phyloP scores from a whole-genome alignment of 352 stramenopile species.

The Phytophthora nicotianae region DNA sequence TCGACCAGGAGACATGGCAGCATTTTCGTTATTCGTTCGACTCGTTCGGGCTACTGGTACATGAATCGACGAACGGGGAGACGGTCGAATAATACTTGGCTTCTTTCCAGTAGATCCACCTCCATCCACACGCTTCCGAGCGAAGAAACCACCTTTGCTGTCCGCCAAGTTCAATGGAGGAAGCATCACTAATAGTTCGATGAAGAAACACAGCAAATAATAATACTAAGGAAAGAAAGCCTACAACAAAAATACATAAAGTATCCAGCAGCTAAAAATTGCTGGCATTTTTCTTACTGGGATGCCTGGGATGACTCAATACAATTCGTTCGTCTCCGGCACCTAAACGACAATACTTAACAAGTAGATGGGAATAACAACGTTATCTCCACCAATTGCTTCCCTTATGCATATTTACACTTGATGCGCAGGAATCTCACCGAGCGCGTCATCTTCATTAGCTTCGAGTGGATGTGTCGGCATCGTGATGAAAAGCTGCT shows the following conservation, averaged over 20 bases:
- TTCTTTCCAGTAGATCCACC: slow-evolving; percentile 18
- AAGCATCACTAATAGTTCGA: slow-evolving; percentile 47
- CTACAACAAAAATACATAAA: slow-evolving; percentile 22
- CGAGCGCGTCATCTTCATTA: slow-evolving; percentile 41
- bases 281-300: slow-evolving; percentile 16
- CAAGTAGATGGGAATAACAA: neutral
- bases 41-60: slow-evolving; percentile 14
- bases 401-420: slow-evolving; percentile 27
- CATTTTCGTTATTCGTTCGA: slow-evolving; percentile 3
- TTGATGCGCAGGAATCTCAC: slow-evolving; percentile 26
- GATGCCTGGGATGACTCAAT: slow-evolving; percentile 23
- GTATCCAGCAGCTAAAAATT: slow-evolving; percentile 19
- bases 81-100: slow-evolving; percentile 23
- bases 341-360: slow-evolving; percentile 17
- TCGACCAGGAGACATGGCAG: neutral
- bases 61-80: slow-evolving; percentile 20
- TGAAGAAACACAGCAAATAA: neutral
- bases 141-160: slow-evolving; percentile 44
- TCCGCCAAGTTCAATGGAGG: slow-evolving; percentile 48
- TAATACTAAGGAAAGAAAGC: too few relatives aligned
- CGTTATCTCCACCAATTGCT: neutral
- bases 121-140: slow-evolving; percentile 33
- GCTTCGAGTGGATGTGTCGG: slow-evolving; percentile 34
- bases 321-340: slow-evolving; percentile 13
- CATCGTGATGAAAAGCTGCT: slow-evolving; percentile 77